Conservation (phyloP, 208 protist species). For the Entamoeba dispar region DNA sequence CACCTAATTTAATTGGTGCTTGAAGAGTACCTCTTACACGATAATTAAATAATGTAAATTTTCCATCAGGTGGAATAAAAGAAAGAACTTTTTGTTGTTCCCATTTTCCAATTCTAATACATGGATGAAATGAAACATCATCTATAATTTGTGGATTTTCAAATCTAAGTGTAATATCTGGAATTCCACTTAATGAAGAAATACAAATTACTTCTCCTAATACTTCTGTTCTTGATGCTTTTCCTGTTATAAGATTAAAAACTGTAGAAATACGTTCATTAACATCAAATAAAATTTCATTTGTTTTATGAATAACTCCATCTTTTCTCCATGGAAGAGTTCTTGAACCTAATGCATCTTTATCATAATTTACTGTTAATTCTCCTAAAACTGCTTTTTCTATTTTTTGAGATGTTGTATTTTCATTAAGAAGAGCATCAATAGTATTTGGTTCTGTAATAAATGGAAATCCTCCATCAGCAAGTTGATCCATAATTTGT, state of each 20-base stretch:
- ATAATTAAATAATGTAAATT: not conserved
- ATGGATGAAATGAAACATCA: not conserved
- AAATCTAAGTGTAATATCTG: not conserved
- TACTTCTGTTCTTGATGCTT: not conserved
- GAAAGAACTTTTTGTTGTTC: not conserved
- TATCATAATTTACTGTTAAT: not conserved
- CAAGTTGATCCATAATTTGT: not conserved
- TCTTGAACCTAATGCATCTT: not conserved
- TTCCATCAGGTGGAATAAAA: slow-evolving; percentile 8
- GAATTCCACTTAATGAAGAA: not conserved
- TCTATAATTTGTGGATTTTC: not conserved
- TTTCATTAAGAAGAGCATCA: not conserved
- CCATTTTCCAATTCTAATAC: not conserved
- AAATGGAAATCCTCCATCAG: not conserved
- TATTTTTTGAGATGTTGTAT: not conserved
- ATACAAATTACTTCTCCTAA: not conserved
- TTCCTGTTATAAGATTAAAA: not conserved
- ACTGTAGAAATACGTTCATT: not conserved
- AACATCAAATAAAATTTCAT: not conserved
- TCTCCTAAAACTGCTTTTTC: not conserved
- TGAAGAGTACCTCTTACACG: not conserved
- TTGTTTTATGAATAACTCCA: not conserved
- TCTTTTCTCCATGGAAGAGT: not conserved
- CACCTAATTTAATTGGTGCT: not conserved
- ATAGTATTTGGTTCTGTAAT: not conserved